Conservation (phyloP, 2,329 filamentous ascomycete species). For the Scedosporium dehoogii region DNA sequence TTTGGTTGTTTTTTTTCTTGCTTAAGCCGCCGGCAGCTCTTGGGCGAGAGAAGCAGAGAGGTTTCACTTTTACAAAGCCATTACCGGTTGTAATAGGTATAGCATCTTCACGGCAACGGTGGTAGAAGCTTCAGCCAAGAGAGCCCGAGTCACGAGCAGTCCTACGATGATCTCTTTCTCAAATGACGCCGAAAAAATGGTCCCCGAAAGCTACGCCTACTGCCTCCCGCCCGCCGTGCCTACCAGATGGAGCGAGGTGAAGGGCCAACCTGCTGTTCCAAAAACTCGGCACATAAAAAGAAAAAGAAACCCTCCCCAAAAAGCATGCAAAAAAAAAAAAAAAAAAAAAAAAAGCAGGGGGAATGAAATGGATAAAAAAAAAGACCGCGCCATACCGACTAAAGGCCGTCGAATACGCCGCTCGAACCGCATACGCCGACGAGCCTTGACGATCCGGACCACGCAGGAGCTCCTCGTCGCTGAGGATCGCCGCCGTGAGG, state of each 20-base stretch:
- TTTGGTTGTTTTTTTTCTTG: too few relatives aligned
- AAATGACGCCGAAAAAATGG: not conserved
- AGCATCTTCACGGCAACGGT: not conserved
- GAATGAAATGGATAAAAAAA: constrained; percentile 2
- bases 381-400: constrained; percentile 43
- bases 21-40: too few relatives aligned
- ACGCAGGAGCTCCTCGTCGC: constrained; percentile 38
- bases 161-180: not conserved
- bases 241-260: not conserved
- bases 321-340: constrained; percentile 1
- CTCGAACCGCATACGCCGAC: constrained; percentile 50
- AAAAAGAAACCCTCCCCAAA: not conserved
- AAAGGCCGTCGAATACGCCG: constrained; percentile 66
- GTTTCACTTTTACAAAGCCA: not conserved
- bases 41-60: too few relatives aligned
- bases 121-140: not conserved
- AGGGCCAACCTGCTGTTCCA: too few relatives aligned
- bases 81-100: constrained; percentile 5
- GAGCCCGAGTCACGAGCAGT: not conserved
- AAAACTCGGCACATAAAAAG: not conserved
- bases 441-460: constrained; percentile 20
- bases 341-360: constrained; percentile 4
- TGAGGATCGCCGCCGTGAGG: constrained; percentile 57
- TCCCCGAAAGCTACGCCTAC: not conserved
- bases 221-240: not conserved